Evolutionary conservation across 2,329 filamentous ascomycete species (phyloP), one percentile per base, ranked within the genome.

Genomic region (Trichoderma polysporum): DNA sequence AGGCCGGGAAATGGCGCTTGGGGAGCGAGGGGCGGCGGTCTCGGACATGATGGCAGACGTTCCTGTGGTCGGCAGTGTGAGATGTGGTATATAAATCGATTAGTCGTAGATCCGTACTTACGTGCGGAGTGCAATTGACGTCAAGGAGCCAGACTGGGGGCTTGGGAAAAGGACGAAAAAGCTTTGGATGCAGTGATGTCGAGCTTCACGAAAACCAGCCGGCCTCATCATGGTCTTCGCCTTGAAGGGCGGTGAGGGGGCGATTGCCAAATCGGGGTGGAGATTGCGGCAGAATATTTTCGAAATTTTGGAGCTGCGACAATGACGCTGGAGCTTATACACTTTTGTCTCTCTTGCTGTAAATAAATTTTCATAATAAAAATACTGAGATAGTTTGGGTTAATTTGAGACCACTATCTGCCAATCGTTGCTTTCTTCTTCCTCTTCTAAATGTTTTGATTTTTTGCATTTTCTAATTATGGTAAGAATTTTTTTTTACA

Each of bases 1-100:
- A 71, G 95, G 94, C 81, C 92, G 88, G 80, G 90, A 86, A 78
- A 91, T 86, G 71, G 88, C 85, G 79, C 86, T 85, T 74, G 88
- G 85, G 71, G 85, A 80, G 75, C 86, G 81, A 77, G 75, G 74
- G 70, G 73, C 70, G 68, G 75, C 73, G 84, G 83, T 82, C 75
- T 86, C 84, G 74, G 86, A 79, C 86, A 88, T 88, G 75, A 73
- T 81, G 76, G 27, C 54, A 45, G 57, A 66, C 67, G 63, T 66
- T 68, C 22, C 57, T 66, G 8, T 33, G 19, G 9, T 19, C 5
- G 66, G 33, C 13, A 25, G 59, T 39, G 66, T 58, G 31, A 62
- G 35, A 49, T 35, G n/a, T 53, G 39, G 35, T 13, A 31, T 9
- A 29, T 22, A 35, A 19, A 15, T 29, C 1, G 9, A 19, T 7